Conservation (phyloP, 2,329 filamentous ascomycete species). For the Alternaria sp. region DNA sequence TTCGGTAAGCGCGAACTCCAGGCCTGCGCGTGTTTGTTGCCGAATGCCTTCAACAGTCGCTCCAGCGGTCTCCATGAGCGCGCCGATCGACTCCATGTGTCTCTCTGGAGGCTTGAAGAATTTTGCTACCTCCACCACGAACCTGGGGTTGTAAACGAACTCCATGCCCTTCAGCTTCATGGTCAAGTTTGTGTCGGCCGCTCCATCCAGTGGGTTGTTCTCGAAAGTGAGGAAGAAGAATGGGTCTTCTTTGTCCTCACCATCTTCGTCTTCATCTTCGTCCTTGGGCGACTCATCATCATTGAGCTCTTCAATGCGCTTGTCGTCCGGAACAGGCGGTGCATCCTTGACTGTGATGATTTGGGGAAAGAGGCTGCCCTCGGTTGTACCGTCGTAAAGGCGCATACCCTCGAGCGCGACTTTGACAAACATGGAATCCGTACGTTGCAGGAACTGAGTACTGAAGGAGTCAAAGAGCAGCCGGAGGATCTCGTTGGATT, state of each 20-base stretch:
- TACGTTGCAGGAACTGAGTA: slow-evolving; percentile 86
- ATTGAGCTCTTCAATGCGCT: slow-evolving; percentile 59
- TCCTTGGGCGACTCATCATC: slow-evolving; percentile 57
- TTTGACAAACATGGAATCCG: slow-evolving; percentile 89
- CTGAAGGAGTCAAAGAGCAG: slow-evolving; percentile 95
- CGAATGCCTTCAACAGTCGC: slow-evolving; percentile 94
- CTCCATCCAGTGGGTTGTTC: slow-evolving; percentile 91
- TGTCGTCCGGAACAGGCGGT: slow-evolving; percentile 63
- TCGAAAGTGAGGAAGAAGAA: slow-evolving; percentile 95
- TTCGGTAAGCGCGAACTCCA: slow-evolving; percentile 96
- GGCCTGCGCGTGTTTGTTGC: slow-evolving; percentile 92
- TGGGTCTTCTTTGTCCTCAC: slow-evolving; percentile 68
- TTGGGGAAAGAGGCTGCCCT: slow-evolving; percentile 89
- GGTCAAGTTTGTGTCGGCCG: slow-evolving; percentile 88
- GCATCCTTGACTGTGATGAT: slow-evolving; percentile 96
- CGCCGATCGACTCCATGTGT: slow-evolving; percentile 98
- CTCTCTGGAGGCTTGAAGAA: slow-evolving; percentile 97
- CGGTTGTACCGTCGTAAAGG: slow-evolving; percentile 94
- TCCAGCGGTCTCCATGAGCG: slow-evolving; percentile 93
- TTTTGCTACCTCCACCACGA: slow-evolving; percentile 87
- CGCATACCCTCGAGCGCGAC: slow-evolving; percentile 91
- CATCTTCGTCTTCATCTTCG: slow-evolving; percentile 56
- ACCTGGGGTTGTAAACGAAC: slow-evolving; percentile 96
- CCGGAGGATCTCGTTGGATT: slow-evolving; percentile 81
- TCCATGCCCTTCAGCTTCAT: slow-evolving; percentile 95